These are phyloP conservation scores for Saturnispora kantuleensis DNA, from an alignment of 805 yeast species.

Conservation along the genomic window DNA sequence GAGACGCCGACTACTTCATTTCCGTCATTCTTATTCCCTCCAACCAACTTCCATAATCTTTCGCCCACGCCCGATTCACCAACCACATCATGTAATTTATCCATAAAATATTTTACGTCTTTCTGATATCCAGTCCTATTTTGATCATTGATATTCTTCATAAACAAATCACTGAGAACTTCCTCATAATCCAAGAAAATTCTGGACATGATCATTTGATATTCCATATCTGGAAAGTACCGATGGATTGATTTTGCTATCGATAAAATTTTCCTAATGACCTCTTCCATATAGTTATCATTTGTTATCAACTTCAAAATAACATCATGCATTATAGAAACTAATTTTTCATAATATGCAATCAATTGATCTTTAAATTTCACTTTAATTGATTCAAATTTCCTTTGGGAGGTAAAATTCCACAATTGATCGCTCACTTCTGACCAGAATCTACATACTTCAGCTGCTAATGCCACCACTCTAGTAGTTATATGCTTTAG, in stretches of 20 bases:
- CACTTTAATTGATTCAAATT: constrained; percentile 31
- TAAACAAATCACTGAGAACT: constrained; percentile 38
- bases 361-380: constrained; percentile 49
- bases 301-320: constrained; percentile 1
- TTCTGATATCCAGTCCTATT: constrained; percentile 30
- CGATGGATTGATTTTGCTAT: constrained; percentile 50
- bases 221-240: constrained; percentile 44
- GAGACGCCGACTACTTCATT: neutral
- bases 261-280: constrained; percentile 58
- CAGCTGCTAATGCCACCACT: constrained; percentile 59
- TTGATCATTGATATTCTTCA: constrained; percentile 43
- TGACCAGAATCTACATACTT: constrained; percentile 45
- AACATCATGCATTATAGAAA: constrained; percentile 64
- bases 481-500: constrained; percentile 64
- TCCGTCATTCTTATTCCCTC: neutral
- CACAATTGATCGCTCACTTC: constrained; percentile 11
- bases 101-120: constrained; percentile 56
- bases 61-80: constrained; percentile 58
- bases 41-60: constrained; percentile 46
- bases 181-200: constrained; percentile 52
- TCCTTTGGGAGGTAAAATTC: constrained; percentile 18
- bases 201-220: constrained; percentile 34
- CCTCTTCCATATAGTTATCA: constrained; percentile 44
- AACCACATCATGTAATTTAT: constrained; percentile 45
- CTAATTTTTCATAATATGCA: constrained; percentile 53